Evolutionary conservation across 148 eudicot species (phyloP).

Genomic region (Camellia granthamiana): DNA sequence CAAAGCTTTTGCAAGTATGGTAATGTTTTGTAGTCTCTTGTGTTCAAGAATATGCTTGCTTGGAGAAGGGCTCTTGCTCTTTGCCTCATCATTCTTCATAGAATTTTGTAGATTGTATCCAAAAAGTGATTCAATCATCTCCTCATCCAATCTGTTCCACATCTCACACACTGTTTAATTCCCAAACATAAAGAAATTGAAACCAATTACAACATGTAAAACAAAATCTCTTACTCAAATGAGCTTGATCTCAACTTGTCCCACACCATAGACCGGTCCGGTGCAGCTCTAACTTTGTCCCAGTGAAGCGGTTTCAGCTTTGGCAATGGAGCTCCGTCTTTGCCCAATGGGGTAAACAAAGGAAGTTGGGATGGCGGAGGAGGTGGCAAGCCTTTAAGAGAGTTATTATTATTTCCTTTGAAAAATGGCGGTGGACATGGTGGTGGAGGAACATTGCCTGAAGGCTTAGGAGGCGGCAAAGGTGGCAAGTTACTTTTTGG

Average conservation of each 20-base stretch:
- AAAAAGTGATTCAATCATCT: conserved; percentile 88
- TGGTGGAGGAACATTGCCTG: conserved; percentile 53
- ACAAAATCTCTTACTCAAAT: conserved; percentile 63
- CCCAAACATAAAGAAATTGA: not conserved
- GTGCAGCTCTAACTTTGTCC: conserved; percentile 96
- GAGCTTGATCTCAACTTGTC: conserved; percentile 88
- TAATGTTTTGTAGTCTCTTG: conserved; percentile 90
- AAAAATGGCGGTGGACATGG: conserved; percentile 39
- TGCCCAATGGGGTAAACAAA: conserved; percentile 45
- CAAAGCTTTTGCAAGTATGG: conserved; percentile 86
- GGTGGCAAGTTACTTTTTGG: conserved; percentile 5
- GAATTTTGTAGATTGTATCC: conserved; percentile 75
- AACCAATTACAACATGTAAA: not conserved
- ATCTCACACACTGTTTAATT: not conserved
- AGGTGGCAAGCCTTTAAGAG: conserved; percentile 42
- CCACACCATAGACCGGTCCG: conserved; percentile 92
- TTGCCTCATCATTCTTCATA: conserved; percentile 63
- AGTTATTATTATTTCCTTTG: conserved; percentile 19
- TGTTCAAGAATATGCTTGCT: conserved; percentile 91
- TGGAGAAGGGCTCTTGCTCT: conserved; percentile 80
- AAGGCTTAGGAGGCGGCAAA: conserved; percentile 19
- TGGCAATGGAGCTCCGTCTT: conserved; percentile 80
- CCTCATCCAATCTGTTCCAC: conserved; percentile 79
- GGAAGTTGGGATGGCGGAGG: conserved; percentile 50
- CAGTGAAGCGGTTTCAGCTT: conserved; percentile 97